Conservation (phyloP, 768 basidiomycete species). For the Boletus pseudo-olivaceus region DNA sequence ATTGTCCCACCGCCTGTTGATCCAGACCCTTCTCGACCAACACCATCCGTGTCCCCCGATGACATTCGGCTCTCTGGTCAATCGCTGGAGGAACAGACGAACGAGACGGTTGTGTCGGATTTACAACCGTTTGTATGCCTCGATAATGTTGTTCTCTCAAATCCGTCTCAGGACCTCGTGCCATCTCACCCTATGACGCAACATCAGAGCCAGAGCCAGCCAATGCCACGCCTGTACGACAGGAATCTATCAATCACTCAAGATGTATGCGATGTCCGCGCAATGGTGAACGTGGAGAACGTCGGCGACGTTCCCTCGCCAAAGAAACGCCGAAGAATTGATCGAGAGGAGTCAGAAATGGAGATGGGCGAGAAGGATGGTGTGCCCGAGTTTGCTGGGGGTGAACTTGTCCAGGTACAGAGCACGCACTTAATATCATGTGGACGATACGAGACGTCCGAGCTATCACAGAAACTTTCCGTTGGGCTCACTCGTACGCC, state of each 20-base stretch:
- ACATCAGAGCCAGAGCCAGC: background rate
- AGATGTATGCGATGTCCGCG: background rate
- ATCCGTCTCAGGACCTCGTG: background rate
- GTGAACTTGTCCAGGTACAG: background rate
- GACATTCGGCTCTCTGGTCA: background rate
- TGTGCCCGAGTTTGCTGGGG: background rate
- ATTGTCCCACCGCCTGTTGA: background rate
- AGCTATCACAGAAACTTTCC: background rate
- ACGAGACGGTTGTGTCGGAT: background rate
- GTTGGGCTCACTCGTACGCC: background rate
- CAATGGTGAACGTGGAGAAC: constrained; percentile 5
- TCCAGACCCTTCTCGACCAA: background rate
- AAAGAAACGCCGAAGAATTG: constrained; percentile 18
- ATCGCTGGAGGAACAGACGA: background rate
- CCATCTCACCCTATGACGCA: background rate
- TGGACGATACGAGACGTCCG: background rate
- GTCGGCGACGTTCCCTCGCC: background rate
- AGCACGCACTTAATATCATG: background rate
- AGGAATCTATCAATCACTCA: background rate
- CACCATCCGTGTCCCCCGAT: constrained; percentile 8
- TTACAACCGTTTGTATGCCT: constrained; percentile 17
- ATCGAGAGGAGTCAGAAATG: background rate
- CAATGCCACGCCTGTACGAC: background rate
- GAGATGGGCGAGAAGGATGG: background rate
- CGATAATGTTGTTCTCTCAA: constrained; percentile 11